Evolutionary conservation across 352 stramenopile species (phyloP).

Genomic region (Phytopythium delawarense): DNA sequence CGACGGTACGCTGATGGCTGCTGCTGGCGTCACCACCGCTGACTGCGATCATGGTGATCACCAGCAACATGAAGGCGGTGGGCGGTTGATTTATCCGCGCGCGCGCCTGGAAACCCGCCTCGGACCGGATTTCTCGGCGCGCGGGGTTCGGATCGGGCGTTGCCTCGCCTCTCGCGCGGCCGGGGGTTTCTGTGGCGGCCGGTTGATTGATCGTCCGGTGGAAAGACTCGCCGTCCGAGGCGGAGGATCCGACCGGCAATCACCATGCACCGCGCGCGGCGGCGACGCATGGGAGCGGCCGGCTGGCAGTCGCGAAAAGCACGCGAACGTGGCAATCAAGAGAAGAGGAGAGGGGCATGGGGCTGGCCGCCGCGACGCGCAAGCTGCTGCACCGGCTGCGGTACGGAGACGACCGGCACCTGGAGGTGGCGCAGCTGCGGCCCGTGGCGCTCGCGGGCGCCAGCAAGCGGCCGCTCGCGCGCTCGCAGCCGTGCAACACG

Average conservation of each 20-base stretch:
- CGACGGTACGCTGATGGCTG: not conserved
- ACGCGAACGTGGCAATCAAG: not conserved
- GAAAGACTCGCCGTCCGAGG: too few species aligned
- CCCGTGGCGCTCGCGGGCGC: conserved; percentile 66
- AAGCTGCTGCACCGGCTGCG: conserved; percentile 47
- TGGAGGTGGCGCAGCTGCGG: conserved; percentile 52
- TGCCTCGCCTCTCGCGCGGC: not conserved
- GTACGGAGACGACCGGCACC: conserved; percentile 40
- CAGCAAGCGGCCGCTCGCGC: conserved; percentile 42
- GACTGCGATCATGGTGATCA: too few species aligned
- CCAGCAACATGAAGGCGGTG: too few species aligned
- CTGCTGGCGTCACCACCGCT: too few species aligned
- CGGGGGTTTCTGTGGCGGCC: not conserved
- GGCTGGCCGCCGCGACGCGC: conserved; percentile 35
- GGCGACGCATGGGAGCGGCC: too few species aligned
- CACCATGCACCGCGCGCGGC: too few species aligned
- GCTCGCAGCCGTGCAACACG: conserved; percentile 57
- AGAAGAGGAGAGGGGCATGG: conserved; percentile 23
- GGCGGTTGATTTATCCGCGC: not conserved
- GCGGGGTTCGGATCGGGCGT: not conserved
- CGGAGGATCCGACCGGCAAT: too few species aligned
- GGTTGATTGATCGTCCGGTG: not conserved
- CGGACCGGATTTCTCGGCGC: not conserved
- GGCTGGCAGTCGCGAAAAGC: not conserved
- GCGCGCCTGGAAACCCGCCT: too few species aligned